These are phyloP conservation scores for Gracilaria gracilis DNA, from an alignment of 23 red algal species.

Conservation along the genomic window DNA sequence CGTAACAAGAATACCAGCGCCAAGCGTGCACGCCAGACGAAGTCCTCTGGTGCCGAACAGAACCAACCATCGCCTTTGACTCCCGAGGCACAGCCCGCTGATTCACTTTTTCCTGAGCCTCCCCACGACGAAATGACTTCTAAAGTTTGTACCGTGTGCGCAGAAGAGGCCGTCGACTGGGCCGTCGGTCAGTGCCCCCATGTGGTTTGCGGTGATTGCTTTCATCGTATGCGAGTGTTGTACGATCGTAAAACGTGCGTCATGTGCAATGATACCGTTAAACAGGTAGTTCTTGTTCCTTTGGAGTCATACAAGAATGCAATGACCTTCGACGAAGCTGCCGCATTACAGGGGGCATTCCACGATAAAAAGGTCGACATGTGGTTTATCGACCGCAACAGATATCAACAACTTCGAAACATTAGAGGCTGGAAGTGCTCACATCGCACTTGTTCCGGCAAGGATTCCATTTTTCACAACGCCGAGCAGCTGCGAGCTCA, in stretches of 20 bases:
- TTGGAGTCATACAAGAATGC: not conserved
- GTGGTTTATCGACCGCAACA: slow-evolving; percentile 45
- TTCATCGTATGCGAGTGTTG: slow-evolving; percentile 85
- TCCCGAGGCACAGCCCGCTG: not conserved
- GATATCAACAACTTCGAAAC: slow-evolving; percentile 41
- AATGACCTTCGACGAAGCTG: slow-evolving; percentile 21
- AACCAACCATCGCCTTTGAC: not conserved
- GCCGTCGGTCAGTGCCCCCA: slow-evolving; percentile 85
- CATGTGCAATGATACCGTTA: slow-evolving; percentile 76
- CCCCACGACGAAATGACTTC: slow-evolving; percentile 29
- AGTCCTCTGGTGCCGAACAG: not conserved
- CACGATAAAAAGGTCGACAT: slow-evolving; percentile 61
- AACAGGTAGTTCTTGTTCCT: slow-evolving; percentile 71
- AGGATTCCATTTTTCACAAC: slow-evolving; percentile 36
- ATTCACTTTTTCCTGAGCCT: not conserved
- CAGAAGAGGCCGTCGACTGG: slow-evolving; percentile 57
- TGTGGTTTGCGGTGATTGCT: slow-evolving; percentile 83
- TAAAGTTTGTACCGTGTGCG: slow-evolving; percentile 80
- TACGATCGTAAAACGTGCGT: slow-evolving; percentile 80
- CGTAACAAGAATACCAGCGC: not conserved
- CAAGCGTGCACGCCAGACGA: not conserved
- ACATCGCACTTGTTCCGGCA: slow-evolving; percentile 35
- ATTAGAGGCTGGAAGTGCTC: slow-evolving; percentile 60
- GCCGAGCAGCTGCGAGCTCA: slow-evolving; percentile 59
- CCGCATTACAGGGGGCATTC: slow-evolving; percentile 39